A percentile compares a stretch with the other conserved stretches of the same genome.
These are phyloP conservation scores for Aspergillus tanneri DNA, from an alignment of 2,329 filamentous ascomycete species.

Conservation along the genomic window DNA sequence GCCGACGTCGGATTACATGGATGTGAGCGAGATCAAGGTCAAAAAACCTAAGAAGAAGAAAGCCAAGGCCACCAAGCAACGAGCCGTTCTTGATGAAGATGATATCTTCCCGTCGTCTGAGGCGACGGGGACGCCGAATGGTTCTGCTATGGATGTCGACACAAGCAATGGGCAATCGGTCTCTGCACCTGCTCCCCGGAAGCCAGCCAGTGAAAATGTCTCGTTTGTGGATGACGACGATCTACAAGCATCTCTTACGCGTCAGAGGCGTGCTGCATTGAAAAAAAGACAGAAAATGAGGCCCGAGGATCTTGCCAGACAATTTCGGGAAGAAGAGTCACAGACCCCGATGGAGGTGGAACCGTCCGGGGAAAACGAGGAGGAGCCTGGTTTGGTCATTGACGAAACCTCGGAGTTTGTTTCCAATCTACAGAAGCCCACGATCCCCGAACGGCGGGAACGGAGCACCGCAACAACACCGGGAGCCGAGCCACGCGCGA, in stretches of 20 bases:
- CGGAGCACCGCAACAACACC: constrained; percentile 37
- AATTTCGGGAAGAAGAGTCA: constrained; percentile 64
- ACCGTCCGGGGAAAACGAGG: constrained; percentile 53
- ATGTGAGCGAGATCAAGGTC: constrained; percentile 81
- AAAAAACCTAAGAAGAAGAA: constrained; percentile 91
- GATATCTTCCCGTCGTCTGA: constrained; percentile 50
- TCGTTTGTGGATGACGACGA: constrained; percentile 89
- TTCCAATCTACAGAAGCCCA: constrained; percentile 73
- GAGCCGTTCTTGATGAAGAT: constrained; percentile 59
- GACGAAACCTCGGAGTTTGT: constrained; percentile 96
- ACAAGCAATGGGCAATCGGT: constrained; percentile 44
- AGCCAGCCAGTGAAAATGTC: constrained; percentile 63
- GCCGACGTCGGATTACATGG: constrained; percentile 81
- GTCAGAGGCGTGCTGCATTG: constrained; percentile 77
- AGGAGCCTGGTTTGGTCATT: constrained; percentile 73
- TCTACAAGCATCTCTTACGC: constrained; percentile 78
- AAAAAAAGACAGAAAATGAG: constrained; percentile 88
- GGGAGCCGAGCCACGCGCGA: constrained; percentile 30
- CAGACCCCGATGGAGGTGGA: constrained; percentile 60
- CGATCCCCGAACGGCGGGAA: constrained; percentile 53
- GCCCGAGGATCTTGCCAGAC: constrained; percentile 81
- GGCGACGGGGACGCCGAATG: constrained; percentile 35
- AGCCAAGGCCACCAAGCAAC: constrained; percentile 70
- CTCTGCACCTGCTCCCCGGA: constrained; percentile 51
- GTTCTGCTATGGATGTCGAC: constrained; percentile 74